A percentile compares a stretch with the other conserved stretches of the same genome.
These are phyloP conservation scores for Pseudonitzschia multiseries DNA, from an alignment of 108 stramenopile genomes.

Conservation along the genomic window DNA sequence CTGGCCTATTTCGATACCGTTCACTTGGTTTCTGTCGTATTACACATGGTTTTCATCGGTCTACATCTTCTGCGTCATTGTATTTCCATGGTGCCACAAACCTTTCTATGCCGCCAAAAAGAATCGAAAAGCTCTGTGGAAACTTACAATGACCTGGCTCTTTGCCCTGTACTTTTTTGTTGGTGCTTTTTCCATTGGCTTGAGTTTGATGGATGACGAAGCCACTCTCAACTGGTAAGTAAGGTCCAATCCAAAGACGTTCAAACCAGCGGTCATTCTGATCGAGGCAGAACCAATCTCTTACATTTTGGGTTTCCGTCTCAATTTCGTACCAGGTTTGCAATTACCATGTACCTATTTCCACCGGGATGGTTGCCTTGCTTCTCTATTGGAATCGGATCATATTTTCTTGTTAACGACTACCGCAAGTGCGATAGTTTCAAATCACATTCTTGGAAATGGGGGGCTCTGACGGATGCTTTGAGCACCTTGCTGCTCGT, in stretches of 20 bases:
- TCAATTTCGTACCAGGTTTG: neutral
- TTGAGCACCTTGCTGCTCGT: neutral
- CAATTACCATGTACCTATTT: constrained; percentile 9
- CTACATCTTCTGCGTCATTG: constrained; percentile 16
- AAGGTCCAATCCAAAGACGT: neutral
- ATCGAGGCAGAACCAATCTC: neutral
- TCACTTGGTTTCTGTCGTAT: constrained; percentile 12
- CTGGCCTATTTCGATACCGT: constrained; percentile 3
- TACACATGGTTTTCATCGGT: constrained; percentile 25
- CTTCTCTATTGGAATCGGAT: constrained; percentile 10
- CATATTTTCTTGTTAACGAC: neutral
- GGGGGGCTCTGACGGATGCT: constrained; percentile 8
- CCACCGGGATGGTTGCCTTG: constrained; percentile 14
- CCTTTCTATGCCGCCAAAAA: constrained; percentile 1
- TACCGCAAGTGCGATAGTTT: neutral
- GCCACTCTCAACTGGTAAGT: neutral
- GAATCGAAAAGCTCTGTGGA: constrained; percentile 5
- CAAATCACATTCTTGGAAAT: neutral
- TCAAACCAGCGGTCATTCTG: neutral
- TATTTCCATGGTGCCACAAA: constrained; percentile 16
- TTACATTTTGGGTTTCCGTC: neutral
- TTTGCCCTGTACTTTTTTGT: neutral
- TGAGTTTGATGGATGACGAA: neutral
- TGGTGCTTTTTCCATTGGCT: neutral
- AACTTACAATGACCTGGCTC: constrained; percentile 7